phyloP scores from a whole-genome alignment of 2,329 filamentous ascomycete genomes.

The Ophiocordyceps sinensis region DNA sequence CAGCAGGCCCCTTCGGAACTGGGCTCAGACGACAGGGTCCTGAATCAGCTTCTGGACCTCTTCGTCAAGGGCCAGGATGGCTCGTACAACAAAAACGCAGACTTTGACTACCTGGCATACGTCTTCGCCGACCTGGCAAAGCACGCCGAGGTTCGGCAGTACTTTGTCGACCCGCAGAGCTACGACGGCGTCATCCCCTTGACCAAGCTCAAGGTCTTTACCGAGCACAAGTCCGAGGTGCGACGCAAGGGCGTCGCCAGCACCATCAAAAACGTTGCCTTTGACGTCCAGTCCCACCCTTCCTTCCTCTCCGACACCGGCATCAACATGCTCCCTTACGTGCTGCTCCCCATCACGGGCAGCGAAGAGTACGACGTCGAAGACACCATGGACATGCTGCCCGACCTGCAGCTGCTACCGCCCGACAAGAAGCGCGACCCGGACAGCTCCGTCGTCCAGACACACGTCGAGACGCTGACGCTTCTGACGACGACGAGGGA shows the following conservation, averaged over 20 bases:
- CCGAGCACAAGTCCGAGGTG: conserved; percentile 71
- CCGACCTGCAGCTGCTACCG: conserved; percentile 77
- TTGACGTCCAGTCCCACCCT: conserved; percentile 61
- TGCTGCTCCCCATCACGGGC: conserved; percentile 77
- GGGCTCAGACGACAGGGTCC: conserved; percentile 54
- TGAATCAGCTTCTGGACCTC: conserved; percentile 88
- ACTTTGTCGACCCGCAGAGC: conserved; percentile 58
- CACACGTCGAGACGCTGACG: conserved; percentile 78
- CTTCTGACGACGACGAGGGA: conserved; percentile 66
- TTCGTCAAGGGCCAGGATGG: conserved; percentile 87
- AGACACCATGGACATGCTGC: conserved; percentile 73
- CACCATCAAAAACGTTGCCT: conserved; percentile 87
- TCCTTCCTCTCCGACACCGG: conserved; percentile 55
- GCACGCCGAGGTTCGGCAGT: conserved; percentile 56
- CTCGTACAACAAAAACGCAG: conserved; percentile 67
- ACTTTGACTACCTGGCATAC: conserved; percentile 89
- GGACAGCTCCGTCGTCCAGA: conserved; percentile 63
- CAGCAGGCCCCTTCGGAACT: conserved; percentile 56
- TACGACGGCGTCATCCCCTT: conserved; percentile 81
- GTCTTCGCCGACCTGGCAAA: conserved; percentile 88
- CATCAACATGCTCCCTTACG: conserved; percentile 74
- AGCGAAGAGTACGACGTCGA: conserved; percentile 80
- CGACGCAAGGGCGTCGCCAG: conserved; percentile 88
- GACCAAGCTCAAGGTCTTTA: conserved; percentile 87
- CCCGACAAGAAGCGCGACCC: conserved; percentile 78